A percentile compares a stretch with the other conserved stretches of the same genome.
Conservation (phyloP, 108 stramenopile genomes). For the Nannochloropsis salina region DNA sequence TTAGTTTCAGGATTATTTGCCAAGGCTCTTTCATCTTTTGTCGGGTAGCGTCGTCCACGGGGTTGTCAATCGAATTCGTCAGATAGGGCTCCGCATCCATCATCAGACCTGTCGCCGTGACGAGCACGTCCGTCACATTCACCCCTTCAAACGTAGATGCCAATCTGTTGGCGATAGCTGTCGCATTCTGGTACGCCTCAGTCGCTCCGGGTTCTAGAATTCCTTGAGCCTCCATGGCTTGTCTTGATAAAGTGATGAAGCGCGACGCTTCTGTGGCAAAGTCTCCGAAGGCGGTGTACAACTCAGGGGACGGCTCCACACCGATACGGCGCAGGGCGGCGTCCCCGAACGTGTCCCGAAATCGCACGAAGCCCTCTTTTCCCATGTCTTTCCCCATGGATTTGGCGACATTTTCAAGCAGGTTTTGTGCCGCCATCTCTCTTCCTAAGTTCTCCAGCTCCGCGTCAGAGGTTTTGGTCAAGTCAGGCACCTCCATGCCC, state of each 20-base stretch:
- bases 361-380: background rate
- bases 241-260: constrained; percentile 12
- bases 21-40: background rate
- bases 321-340: background rate
- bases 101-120: background rate
- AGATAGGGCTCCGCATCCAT: background rate
- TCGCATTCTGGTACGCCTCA: background rate
- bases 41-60: background rate
- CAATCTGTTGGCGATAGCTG: background rate
- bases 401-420: background rate
- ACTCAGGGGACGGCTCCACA: background rate
- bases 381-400: background rate
- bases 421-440: background rate
- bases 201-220: background rate
- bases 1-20: constrained; percentile 7
- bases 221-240: background rate
- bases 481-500: background rate
- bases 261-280: background rate
- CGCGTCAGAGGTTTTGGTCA: constrained; percentile 19
- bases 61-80: background rate
- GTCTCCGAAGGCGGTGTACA: background rate
- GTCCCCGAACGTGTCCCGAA: background rate
- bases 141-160: background rate
- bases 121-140: background rate
- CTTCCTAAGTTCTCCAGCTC: background rate